A percentile compares a stretch with the other conserved stretches of the same genome.
Conservation (phyloP, 2,329 filamentous ascomycete genomes). For the Didymella arachidicola region DNA sequence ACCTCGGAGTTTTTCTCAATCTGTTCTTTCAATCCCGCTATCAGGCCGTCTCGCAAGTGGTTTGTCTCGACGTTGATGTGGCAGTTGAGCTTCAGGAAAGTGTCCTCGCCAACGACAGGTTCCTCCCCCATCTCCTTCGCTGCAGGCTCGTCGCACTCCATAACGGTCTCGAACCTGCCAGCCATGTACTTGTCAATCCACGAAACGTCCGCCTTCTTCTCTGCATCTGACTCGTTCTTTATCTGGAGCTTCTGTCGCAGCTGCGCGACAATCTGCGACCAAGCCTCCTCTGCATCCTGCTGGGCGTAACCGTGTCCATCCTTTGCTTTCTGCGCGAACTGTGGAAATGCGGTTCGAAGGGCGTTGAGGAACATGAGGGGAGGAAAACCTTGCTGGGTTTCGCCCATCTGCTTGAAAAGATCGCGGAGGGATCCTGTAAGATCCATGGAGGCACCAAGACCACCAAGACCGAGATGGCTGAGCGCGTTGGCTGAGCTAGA, state of each 20-base stretch:
- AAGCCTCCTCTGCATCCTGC: constrained; percentile 97
- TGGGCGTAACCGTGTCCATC: constrained; percentile 89
- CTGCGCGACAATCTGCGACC: constrained; percentile 91
- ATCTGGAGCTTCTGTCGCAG: constrained; percentile 79
- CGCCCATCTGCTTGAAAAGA: constrained; percentile 86
- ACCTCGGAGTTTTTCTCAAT: constrained; percentile 87
- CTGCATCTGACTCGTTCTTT: constrained; percentile 58
- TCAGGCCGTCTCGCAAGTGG: constrained; percentile 87
- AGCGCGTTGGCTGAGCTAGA: constrained; percentile 46
- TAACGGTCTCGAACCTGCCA: constrained; percentile 78
- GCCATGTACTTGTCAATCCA: constrained; percentile 93
- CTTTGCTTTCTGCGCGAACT: constrained; percentile 90
- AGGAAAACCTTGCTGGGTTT: constrained; percentile 86
- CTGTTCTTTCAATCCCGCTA: constrained; percentile 82
- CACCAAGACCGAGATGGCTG: constrained; percentile 64
- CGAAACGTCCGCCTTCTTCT: constrained; percentile 59
- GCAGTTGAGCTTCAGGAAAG: constrained; percentile 93
- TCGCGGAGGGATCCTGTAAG: constrained; percentile 79
- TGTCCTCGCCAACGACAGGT: constrained; percentile 70
- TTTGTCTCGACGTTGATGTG: constrained; percentile 90
- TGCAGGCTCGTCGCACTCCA: constrained; percentile 82
- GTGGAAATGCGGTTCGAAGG: constrained; percentile 81
- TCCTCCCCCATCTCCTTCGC: constrained; percentile 79
- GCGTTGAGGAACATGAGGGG: constrained; percentile 84
- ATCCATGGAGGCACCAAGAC: constrained; percentile 69